These are phyloP conservation scores for Lentinus tigrinus DNA, from an alignment of 768 basidiomycete species.

Conservation along the genomic window DNA sequence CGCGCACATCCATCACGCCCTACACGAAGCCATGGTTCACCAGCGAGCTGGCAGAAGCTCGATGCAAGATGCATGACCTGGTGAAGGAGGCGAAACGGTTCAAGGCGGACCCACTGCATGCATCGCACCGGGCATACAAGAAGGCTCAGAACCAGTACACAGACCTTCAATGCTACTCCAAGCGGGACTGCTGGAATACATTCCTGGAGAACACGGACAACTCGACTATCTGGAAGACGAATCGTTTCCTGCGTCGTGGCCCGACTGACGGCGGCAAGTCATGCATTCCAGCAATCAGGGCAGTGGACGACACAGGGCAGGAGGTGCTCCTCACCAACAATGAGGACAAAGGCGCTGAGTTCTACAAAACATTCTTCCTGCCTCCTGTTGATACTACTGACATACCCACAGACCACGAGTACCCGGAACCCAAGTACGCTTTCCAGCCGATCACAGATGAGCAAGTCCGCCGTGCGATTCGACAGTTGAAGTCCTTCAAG, in stretches of 20 bases:
- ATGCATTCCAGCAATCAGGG: no score
- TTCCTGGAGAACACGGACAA: not conserved
- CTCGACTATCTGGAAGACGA: not conserved
- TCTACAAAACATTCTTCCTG: no score
- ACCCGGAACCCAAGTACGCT: not conserved
- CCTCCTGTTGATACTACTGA: not conserved
- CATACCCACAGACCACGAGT: not conserved
- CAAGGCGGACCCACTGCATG: not conserved
- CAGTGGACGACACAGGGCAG: no score
- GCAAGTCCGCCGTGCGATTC: constrained; percentile 27
- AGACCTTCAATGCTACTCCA: not conserved
- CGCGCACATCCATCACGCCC: not conserved
- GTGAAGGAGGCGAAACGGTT: not conserved
- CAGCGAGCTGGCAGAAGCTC: not conserved
- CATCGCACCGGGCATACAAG: not conserved
- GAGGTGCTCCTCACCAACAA: no score
- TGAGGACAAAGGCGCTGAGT: no score
- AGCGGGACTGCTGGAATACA: not conserved
- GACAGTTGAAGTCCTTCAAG: constrained; percentile 33
- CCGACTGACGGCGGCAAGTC: not conserved
- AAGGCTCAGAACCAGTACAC: not conserved
- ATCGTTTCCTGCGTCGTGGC: not conserved
- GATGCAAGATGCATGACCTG: not conserved
- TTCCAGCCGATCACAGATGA: constrained; percentile 19
- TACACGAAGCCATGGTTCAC: not conserved